Evolutionary conservation across 2,329 filamentous ascomycete genomes (phyloP).

Genomic region (Fusarium torulosum): DNA sequence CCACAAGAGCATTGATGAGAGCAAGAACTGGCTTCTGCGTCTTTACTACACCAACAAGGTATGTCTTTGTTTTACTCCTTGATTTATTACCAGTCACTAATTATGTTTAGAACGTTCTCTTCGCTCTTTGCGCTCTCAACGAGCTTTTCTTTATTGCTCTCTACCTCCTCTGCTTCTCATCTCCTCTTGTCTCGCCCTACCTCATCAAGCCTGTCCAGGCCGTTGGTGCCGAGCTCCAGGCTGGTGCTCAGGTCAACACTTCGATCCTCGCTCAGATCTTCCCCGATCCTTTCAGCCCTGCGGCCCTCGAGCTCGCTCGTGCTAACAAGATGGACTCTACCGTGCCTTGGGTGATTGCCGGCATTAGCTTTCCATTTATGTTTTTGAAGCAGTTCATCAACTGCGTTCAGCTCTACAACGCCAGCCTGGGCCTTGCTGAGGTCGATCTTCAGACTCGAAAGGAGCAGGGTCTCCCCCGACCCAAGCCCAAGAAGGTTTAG

Average conservation of each 20-base stretch:
- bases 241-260: slow-evolving; percentile 77
- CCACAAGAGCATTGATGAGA: slow-evolving; percentile 95
- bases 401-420: slow-evolving; percentile 92
- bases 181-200: slow-evolving; percentile 86
- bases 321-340: slow-evolving; percentile 92
- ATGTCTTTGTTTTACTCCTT: slow-evolving; percentile 33
- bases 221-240: slow-evolving; percentile 66
- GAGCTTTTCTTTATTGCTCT: slow-evolving; percentile 98
- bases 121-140: slow-evolving; percentile 89
- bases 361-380: slow-evolving; percentile 88
- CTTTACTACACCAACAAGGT: slow-evolving; percentile 98
- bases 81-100: slow-evolving; percentile 9
- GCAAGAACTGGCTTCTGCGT: slow-evolving; percentile 88
- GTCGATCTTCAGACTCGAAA: slow-evolving; percentile 80
- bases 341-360: slow-evolving; percentile 77
- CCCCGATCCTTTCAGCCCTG: slow-evolving; percentile 90
- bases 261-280: slow-evolving; percentile 81
- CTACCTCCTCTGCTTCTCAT: slow-evolving; percentile 97
- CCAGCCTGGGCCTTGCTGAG: slow-evolving; percentile 91
- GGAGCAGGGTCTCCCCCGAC: slow-evolving; percentile 64
- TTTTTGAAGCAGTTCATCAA: slow-evolving; percentile 93
- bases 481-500: slow-evolving; percentile 53
- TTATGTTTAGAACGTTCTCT: slow-evolving; percentile 79
- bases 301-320: slow-evolving; percentile 89
- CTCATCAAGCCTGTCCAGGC: slow-evolving; percentile 75